Conservation (phyloP, 1,284 basidiomycete genomes). For the Marasmius fiardii region DNA sequence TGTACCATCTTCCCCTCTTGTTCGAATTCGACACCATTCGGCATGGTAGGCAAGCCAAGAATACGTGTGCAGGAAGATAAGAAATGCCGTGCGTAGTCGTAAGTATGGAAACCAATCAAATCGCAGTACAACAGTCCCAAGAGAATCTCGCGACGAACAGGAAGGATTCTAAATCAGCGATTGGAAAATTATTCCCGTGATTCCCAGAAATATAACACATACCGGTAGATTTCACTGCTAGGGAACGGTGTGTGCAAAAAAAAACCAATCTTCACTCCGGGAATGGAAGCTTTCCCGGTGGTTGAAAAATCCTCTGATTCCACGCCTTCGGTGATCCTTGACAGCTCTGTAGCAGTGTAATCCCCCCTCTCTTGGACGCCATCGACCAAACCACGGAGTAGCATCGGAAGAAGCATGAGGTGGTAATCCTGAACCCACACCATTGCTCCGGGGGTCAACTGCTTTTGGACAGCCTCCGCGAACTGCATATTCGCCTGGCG, state of each 20-base stretch:
- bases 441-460: constrained; percentile 84
- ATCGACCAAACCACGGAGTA: constrained; percentile 86
- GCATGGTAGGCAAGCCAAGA: constrained; percentile 94
- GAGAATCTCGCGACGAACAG: constrained; percentile 94
- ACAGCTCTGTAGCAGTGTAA: constrained; percentile 65
- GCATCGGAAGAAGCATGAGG: constrained; percentile 96
- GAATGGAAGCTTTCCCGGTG: constrained; percentile 35
- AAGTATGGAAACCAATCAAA: constrained; percentile 98
- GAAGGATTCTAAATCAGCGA: constrained; percentile 69
- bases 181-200: constrained; percentile 6
- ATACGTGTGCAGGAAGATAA: constrained; percentile 97
- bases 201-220: constrained; percentile 25
- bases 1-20: constrained; percentile 80
- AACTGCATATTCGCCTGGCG: constrained; percentile 96
- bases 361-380: constrained; percentile 59
- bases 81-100: constrained; percentile 99
- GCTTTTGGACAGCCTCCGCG: constrained; percentile 81
- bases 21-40: constrained; percentile 96
- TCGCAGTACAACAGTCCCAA: constrained; percentile 96
- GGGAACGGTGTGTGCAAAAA: constrained; percentile 99
- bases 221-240: constrained; percentile 97
- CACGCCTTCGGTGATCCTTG: constrained; percentile 75
- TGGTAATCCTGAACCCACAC: constrained; percentile 99
- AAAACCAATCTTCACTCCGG: constrained; percentile 90
- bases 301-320: constrained; percentile 50